These are phyloP conservation scores for Colletotrichum somersetense DNA, from an alignment of 2,329 filamentous ascomycete species.

Conservation along the genomic window DNA sequence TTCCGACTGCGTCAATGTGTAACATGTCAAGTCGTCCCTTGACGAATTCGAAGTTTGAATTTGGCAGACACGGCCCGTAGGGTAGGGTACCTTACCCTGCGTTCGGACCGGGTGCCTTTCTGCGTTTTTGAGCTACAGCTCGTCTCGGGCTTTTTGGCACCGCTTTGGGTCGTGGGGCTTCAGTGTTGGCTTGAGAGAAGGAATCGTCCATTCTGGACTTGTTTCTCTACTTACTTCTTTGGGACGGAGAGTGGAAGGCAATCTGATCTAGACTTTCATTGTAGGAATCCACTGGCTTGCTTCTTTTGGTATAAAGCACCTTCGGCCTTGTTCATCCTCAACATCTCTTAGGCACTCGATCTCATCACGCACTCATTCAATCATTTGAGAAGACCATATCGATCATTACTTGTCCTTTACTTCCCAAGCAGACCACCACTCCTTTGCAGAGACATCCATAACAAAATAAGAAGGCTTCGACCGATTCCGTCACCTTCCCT, in stretches of 20 bases:
- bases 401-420: background rate
- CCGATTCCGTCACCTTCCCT: background rate
- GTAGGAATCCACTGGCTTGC: background rate
- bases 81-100: background rate
- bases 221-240: background rate
- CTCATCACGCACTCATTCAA: background rate
- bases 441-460: background rate
- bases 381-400: background rate
- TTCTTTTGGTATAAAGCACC: constrained; percentile 8
- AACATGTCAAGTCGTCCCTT: background rate
- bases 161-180: background rate
- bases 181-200: background rate
- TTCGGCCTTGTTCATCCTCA: background rate
- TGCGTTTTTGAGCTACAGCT: background rate
- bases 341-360: background rate
- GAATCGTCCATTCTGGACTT: background rate
- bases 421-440: background rate
- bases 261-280: background rate
- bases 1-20: background rate
- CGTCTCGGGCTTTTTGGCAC: background rate
- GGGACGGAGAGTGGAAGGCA: background rate
- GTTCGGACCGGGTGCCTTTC: background rate
- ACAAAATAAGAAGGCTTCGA: background rate
- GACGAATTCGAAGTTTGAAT: background rate
- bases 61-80: background rate